Conservation (phyloP, 208 protist genomes). For the Trypanosoma theileri region DNA sequence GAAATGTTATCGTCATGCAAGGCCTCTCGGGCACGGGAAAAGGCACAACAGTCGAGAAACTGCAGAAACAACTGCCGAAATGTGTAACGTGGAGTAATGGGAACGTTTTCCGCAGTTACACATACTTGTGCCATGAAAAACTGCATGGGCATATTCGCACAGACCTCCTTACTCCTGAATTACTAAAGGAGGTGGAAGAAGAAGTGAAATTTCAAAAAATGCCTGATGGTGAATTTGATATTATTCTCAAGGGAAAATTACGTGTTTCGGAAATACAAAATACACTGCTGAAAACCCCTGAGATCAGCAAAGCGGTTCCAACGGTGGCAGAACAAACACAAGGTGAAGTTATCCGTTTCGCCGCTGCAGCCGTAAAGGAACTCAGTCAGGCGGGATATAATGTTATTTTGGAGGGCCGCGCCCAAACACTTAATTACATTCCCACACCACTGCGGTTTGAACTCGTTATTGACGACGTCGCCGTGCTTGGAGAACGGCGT, state of each 20-base stretch:
- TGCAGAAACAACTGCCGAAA: conserved; percentile 66
- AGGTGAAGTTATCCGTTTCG: conserved; percentile 91
- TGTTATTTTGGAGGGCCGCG: conserved; percentile 88
- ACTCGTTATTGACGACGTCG: conserved; percentile 75
- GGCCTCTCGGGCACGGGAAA: conserved; percentile 91
- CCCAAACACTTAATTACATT: conserved; percentile 90
- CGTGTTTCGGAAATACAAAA: conserved; percentile 86
- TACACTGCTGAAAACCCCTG: conserved; percentile 82
- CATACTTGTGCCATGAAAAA: conserved; percentile 70
- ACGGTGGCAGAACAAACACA: conserved; percentile 91
- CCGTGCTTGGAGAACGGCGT: conserved; percentile 77
- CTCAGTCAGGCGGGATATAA: conserved; percentile 81
- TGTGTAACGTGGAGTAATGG: conserved; percentile 92
- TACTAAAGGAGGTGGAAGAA: conserved; percentile 54
- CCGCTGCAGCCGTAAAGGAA: conserved; percentile 52
- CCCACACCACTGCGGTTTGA: conserved; percentile 81
- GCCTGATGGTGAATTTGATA: conserved; percentile 54
- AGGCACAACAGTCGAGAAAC: conserved; percentile 83
- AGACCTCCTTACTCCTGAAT: conserved; percentile 57
- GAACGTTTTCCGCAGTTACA: conserved; percentile 92
- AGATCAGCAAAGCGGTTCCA: conserved; percentile 75
- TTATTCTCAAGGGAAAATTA: conserved; percentile 62
- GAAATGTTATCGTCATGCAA: conserved; percentile 88
- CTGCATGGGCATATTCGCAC: conserved; percentile 54
- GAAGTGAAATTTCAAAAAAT: conserved; percentile 69